phyloP scores from a whole-genome alignment of 176 grass and related monocot genomes.

The Urochloa ruziziensis region DNA sequence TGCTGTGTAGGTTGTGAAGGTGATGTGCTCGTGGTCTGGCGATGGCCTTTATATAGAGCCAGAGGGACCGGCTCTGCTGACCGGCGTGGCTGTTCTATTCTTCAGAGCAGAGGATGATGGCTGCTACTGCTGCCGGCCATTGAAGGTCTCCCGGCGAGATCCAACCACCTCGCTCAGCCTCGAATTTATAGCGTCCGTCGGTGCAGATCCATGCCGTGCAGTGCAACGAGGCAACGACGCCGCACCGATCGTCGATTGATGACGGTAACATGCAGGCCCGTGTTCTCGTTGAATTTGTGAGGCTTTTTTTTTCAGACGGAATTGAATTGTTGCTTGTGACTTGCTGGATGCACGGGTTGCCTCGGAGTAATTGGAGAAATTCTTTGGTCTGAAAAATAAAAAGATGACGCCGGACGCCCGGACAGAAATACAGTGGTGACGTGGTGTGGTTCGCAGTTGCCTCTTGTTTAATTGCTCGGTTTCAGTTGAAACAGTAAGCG shows the following conservation, averaged over 20 bases:
- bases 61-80: background rate
- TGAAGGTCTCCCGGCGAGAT: slow-evolving; percentile 35
- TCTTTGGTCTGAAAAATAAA: background rate
- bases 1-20: background rate
- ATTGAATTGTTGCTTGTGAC: background rate
- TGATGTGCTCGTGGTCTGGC: background rate
- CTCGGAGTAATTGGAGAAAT: background rate
- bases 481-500: background rate
- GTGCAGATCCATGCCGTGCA: slow-evolving; percentile 15
- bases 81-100: too few species aligned
- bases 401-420: background rate
- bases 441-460: slow-evolving; percentile 9
- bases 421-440: background rate
- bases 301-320: background rate
- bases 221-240: too few species aligned
- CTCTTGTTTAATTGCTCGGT: background rate
- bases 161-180: slow-evolving; percentile 38
- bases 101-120: background rate
- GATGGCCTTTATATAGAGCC: slow-evolving; percentile 31
- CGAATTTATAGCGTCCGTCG: slow-evolving; percentile 40
- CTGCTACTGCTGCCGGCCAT: slow-evolving; percentile 37
- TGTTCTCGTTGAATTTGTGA: background rate
- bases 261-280: background rate
- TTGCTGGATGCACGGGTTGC: background rate
- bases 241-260: background rate